phyloP scores from a whole-genome alignment of 441 rosid genomes.

The Biscutella laevigata region DNA sequence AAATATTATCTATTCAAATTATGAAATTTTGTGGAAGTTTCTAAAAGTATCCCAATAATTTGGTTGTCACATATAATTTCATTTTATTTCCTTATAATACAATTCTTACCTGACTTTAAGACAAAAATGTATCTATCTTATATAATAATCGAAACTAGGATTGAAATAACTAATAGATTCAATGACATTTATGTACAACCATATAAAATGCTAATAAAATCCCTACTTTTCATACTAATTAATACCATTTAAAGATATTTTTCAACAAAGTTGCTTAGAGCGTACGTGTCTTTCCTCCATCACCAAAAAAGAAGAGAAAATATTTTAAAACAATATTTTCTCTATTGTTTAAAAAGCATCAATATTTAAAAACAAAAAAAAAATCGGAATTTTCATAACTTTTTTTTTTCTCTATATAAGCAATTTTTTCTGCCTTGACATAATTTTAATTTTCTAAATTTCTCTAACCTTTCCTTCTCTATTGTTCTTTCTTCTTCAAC shows the following conservation, averaged over 20 bases:
- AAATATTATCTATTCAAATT: too few species aligned
- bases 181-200: neutral
- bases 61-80: neutral
- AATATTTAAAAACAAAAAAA: neutral
- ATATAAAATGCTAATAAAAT: neutral
- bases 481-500: conserved; percentile 9
- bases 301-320: conserved; percentile 13
- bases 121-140: neutral
- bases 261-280: conserved; percentile 44
- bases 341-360: neutral
- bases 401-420: conserved; percentile 50
- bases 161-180: neutral
- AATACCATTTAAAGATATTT: conserved; percentile 3
- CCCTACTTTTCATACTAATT: conserved; percentile 3
- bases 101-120: neutral
- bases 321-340: too few species aligned
- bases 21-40: neutral
- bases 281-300: conserved; percentile 51
- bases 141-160: neutral
- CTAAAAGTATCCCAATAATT: neutral
- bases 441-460: conserved; percentile 30
- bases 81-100: neutral
- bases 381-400: neutral
- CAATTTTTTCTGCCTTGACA: conserved; percentile 20
- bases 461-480: conserved; percentile 19